These are phyloP conservation scores for Colletotrichum lini DNA, from an alignment of 2,329 filamentous ascomycete genomes.

Conservation along the genomic window DNA sequence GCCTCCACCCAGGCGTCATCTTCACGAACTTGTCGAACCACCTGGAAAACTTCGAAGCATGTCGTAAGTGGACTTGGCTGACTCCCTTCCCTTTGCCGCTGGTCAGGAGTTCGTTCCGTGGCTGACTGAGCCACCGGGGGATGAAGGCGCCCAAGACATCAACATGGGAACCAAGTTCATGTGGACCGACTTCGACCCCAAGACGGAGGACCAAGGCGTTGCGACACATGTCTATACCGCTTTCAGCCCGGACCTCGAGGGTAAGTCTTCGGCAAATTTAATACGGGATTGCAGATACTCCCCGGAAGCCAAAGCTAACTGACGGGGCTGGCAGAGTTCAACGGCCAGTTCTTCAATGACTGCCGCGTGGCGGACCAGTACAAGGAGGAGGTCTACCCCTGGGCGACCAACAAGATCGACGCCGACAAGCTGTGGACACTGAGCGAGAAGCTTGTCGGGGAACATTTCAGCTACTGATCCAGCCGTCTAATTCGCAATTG, in stretches of 20 bases:
- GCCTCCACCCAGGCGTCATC: conserved; percentile 53
- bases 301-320: background rate
- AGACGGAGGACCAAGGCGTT: conserved; percentile 49
- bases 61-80: conserved; percentile 4
- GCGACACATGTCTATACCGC: conserved; percentile 52
- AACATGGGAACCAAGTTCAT: conserved; percentile 43
- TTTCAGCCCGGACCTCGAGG: conserved; percentile 46
- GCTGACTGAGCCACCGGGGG: background rate
- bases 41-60: conserved; percentile 27
- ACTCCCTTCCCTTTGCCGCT: too few species aligned
- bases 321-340: conserved; percentile 19
- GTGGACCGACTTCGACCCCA: conserved; percentile 40
- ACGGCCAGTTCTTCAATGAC: conserved; percentile 50
- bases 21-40: conserved; percentile 41
- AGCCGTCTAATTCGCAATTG: too few species aligned
- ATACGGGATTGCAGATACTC: background rate
- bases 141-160: conserved; percentile 46
- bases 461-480: conserved; percentile 48
- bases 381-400: conserved; percentile 48
- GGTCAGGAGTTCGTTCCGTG: rapidly evolving
- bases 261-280: background rate
- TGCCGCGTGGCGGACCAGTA: conserved; percentile 48
- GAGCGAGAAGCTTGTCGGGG: conserved; percentile 52
- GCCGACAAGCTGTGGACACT: conserved; percentile 53
- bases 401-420: conserved; percentile 46